Percentiles rank a stretch among this genome's conserved stretches.
phyloP scores from a whole-genome alignment of 306 rosid genomes.

The Malus sieversii region DNA sequence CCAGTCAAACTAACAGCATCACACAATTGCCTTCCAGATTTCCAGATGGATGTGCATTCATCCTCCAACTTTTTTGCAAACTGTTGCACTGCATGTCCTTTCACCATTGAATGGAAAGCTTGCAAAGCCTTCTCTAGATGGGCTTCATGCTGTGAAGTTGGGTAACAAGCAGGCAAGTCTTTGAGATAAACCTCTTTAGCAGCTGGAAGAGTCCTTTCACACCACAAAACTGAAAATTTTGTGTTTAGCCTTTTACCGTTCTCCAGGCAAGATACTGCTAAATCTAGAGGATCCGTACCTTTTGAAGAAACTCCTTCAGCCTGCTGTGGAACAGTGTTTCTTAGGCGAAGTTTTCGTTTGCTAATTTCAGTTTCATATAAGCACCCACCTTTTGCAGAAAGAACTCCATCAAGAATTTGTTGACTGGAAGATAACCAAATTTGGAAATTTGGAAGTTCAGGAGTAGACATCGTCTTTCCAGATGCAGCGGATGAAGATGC shows the following conservation, averaged over 20 bases:
- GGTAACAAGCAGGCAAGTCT: constrained; percentile 77
- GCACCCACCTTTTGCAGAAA: constrained; percentile 74
- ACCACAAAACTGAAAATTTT: constrained; percentile 75
- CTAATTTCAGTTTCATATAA: constrained; percentile 58
- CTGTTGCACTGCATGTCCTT: constrained; percentile 61
- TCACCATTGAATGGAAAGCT: constrained; percentile 72
- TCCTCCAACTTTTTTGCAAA: constrained; percentile 70
- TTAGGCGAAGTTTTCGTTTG: constrained; percentile 59
- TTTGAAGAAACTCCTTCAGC: constrained; percentile 46
- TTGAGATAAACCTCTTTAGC: constrained; percentile 81
- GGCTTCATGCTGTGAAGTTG: constrained; percentile 64
- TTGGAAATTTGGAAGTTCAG: constrained; percentile 79
- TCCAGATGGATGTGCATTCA: constrained; percentile 81
- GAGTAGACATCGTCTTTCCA: constrained; percentile 54
- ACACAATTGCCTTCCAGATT: constrained; percentile 81
- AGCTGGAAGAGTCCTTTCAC: constrained; percentile 67
- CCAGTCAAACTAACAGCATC: constrained; percentile 92
- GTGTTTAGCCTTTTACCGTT: constrained; percentile 65
- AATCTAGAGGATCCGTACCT: constrained; percentile 52
- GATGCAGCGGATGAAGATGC: constrained; percentile 72
- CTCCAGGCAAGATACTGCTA: constrained; percentile 75
- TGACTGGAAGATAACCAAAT: constrained; percentile 76
- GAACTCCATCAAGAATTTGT: constrained; percentile 56
- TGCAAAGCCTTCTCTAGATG: constrained; percentile 63
- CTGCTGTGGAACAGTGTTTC: constrained; percentile 34